Conservation (phyloP, 225 moss, liverwort and hornwort species). For the Sphagnum contortum region DNA sequence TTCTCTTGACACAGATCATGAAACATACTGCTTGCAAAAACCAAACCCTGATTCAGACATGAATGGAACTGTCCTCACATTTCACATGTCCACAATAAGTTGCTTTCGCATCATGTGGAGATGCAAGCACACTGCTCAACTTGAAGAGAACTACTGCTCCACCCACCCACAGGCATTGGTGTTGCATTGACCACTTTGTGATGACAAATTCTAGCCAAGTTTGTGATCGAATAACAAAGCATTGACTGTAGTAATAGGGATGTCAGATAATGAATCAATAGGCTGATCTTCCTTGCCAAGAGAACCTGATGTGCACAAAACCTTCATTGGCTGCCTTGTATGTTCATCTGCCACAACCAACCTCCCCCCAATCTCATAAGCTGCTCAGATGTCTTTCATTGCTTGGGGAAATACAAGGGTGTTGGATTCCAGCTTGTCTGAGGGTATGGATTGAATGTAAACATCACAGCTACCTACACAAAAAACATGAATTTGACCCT, state of each 20-base stretch:
- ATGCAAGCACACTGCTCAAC: too few species aligned
- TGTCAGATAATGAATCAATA: constrained; percentile 66
- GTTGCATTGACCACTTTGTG: too few species aligned
- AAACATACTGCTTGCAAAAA: too few species aligned
- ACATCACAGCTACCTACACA: not conserved
- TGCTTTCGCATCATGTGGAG: too few species aligned
- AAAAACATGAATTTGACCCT: not conserved
- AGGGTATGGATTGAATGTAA: not conserved
- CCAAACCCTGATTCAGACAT: too few species aligned
- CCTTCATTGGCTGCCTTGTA: constrained; percentile 33
- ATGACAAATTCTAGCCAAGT: not conserved
- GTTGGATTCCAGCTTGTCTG: not conserved
- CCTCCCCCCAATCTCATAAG: not conserved
- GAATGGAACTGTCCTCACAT: too few species aligned
- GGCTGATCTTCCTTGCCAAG: constrained; percentile 26
- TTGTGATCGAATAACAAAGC: constrained; percentile 35
- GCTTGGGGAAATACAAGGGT: not conserved
- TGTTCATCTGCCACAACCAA: constrained; percentile 36
- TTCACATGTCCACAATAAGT: too few species aligned
- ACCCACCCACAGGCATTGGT: too few species aligned
- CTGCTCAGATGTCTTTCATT: not conserved
- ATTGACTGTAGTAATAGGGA: constrained; percentile 68
- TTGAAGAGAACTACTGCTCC: too few species aligned
- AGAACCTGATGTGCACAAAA: not conserved
- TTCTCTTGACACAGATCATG: too few species aligned